A percentile compares a stretch with the other conserved stretches of the same genome.
phyloP scores from a whole-genome alignment of 306 rosid genomes.

The Rosa lucieae region DNA sequence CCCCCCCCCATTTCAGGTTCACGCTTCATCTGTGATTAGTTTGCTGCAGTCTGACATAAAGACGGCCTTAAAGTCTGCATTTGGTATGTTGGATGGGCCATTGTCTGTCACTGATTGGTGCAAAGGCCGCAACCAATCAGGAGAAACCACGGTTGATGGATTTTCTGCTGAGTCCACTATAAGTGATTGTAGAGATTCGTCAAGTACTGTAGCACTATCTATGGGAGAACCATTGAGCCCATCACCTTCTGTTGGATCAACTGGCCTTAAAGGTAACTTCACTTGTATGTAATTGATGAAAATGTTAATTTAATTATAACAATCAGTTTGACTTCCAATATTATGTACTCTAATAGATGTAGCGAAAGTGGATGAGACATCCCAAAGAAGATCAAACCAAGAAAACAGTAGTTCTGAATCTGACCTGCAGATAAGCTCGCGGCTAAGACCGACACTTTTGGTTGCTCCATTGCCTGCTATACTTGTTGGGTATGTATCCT shows the following conservation, averaged over 20 bases:
- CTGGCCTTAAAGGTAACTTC: constrained; percentile 65
- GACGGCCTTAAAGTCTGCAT: constrained; percentile 91
- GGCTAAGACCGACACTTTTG: constrained; percentile 75
- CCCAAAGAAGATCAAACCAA: constrained; percentile 78
- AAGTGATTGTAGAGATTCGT: constrained; percentile 82
- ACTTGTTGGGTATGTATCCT: constrained; percentile 83
- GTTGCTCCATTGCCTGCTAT: constrained; percentile 87
- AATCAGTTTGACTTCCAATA: constrained; percentile 34
- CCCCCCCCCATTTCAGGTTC: constrained; percentile 52
- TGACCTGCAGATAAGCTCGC: constrained; percentile 59
- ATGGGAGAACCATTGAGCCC: constrained; percentile 87
- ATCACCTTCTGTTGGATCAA: constrained; percentile 79
- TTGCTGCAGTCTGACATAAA: constrained; percentile 93
- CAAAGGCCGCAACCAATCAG: constrained; percentile 79
- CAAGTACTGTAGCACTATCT: constrained; percentile 34
- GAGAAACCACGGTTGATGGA: constrained; percentile 69
- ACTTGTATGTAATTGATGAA: constrained; percentile 18
- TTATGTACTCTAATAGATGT: constrained; percentile 60
- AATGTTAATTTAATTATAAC: constrained; percentile 23
- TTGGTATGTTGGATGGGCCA: constrained; percentile 85
- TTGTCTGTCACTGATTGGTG: constrained; percentile 91
- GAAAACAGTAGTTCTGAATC: constrained; percentile 72
- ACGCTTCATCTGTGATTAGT: constrained; percentile 76
- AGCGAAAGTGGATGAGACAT: constrained; percentile 71
- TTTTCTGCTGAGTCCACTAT: constrained; percentile 81